Percentiles rank a stretch among this genome's conserved stretches.
These are phyloP conservation scores for Escallonia herrerae DNA, from an alignment of 129 eudicot species.

Conservation along the genomic window DNA sequence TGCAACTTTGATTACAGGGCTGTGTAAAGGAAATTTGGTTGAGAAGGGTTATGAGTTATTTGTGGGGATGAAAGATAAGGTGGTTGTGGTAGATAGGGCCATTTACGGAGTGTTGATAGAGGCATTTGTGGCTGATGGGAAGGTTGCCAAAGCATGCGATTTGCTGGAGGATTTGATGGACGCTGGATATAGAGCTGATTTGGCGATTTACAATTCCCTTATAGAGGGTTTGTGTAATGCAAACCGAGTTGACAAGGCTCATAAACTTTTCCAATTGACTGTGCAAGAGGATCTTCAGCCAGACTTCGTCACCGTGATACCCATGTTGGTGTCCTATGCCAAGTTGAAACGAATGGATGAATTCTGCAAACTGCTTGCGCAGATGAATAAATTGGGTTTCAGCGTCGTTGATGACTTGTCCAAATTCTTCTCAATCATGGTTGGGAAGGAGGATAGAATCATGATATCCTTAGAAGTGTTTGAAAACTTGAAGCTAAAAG, in stretches of 20 bases:
- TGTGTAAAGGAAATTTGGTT: constrained; percentile 58
- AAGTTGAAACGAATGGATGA: constrained; percentile 51
- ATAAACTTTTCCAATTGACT: constrained; percentile 61
- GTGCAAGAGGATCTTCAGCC: constrained; percentile 74
- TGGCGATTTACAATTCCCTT: constrained; percentile 75
- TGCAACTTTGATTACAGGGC: constrained; percentile 57
- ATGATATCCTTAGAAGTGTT: constrained; percentile 61
- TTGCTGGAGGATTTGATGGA: constrained; percentile 73
- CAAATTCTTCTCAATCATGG: constrained; percentile 49
- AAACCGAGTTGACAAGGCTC: constrained; percentile 63
- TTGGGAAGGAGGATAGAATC: constrained; percentile 33
- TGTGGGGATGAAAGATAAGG: constrained; percentile 64
- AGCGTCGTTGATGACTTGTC: constrained; percentile 41
- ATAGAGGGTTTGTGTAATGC: constrained; percentile 69
- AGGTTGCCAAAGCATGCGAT: constrained; percentile 67
- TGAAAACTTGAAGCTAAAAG: constrained; percentile 44
- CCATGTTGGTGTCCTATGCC: constrained; percentile 57
- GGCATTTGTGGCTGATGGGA: constrained; percentile 70
- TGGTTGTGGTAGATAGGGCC: constrained; percentile 69
- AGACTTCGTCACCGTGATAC: constrained; percentile 61
- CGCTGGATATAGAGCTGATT: constrained; percentile 88
- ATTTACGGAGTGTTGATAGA: constrained; percentile 70
- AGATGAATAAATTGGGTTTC: constrained; percentile 57
- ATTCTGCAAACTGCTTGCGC: constrained; percentile 53
- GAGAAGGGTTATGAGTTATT: constrained; percentile 63